Evolutionary conservation across 1,284 basidiomycete genomes (phyloP), one percentile per base, ranked within the genome.

Genomic region (Cryptococcus deneoformans): DNA sequence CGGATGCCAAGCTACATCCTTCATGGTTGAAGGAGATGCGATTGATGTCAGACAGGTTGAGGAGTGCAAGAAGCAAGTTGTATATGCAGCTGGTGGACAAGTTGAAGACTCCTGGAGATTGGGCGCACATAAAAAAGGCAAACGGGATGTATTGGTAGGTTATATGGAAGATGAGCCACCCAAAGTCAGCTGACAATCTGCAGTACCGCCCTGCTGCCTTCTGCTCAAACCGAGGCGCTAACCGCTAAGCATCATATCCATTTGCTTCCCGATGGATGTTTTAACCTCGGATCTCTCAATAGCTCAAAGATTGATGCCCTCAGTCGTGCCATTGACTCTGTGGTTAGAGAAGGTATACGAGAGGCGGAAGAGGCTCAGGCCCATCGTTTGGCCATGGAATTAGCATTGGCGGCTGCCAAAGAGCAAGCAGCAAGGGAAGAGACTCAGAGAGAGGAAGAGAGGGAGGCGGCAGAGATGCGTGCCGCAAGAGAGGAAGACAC

Each of bases 1-100:
- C 69, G 5, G 73, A 76, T 52, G 42, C 62, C 16, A 70, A 68
- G 47, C 62, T 76, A 14, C 66, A 69, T 49, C 67, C 69, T 84
- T 92, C 54, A 76, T 99, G 77, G 94, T 87, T 92, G 73, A 78
- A 79, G 55, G 94, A 99, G 76, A 90, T 99, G 75, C 80, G 82
- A 76, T 90, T 89, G 62, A 98, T 99, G 94, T 86, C 93, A 0
- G 83, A 86, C 46, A 85, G 95, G 46, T 92, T 99, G 72, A 92
- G 93, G 66, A 83, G 84, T 57, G 97, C 96, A 86, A 86, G 95
- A 45, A 82, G 87, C 69, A 85, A 89, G 79, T 81, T 99, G 63
- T 84, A 85, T 79, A 81, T 85, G 56, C 75, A 92, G 64, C 77
- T 99, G 72, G 89, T 87, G 24, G 84, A 72, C 59, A 76, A 90